Percentiles rank a stretch among this genome's conserved stretches.
These are phyloP conservation scores for Metschnikowia reukaufii DNA, from an alignment of 805 yeast species.

Conservation along the genomic window DNA sequence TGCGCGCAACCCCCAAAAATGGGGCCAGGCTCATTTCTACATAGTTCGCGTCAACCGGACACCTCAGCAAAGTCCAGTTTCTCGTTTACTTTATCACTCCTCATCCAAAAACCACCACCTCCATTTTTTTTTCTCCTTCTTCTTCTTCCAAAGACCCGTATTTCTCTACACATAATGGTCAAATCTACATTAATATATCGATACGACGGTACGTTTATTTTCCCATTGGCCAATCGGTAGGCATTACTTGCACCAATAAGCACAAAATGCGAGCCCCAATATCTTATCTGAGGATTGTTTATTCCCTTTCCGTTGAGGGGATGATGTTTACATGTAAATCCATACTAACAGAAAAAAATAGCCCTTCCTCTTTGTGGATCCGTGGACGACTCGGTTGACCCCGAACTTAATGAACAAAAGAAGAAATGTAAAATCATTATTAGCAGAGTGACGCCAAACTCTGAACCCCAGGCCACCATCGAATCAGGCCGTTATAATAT, in stretches of 20 bases:
- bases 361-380: conserved; percentile 91
- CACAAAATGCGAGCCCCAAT: too few species aligned
- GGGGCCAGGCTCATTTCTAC: neutral
- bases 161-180: conserved; percentile 45
- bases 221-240: too few species aligned
- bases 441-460: conserved; percentile 69
- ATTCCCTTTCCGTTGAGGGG: too few species aligned
- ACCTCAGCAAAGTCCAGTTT: neutral
- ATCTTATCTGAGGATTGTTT: too few species aligned
- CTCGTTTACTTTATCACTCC: too few species aligned
- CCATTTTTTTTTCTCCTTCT: too few species aligned
- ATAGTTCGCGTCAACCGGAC: neutral
- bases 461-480: conserved; percentile 82
- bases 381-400: conserved; percentile 70
- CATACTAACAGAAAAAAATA: conserved; percentile 24
- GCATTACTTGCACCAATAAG: too few species aligned
- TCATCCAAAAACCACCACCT: too few species aligned
- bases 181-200: conserved; percentile 65
- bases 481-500: conserved; percentile 74
- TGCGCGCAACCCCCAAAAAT: too few species aligned
- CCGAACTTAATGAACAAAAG: conserved; percentile 70
- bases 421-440: conserved; percentile 78
- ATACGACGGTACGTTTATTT: conserved; percentile 51
- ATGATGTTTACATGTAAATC: too few species aligned
- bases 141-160: too few species aligned